Percentiles rank a stretch among this genome's conserved stretches.
These are phyloP conservation scores for Zygoascus sp. DNA, from an alignment of 1,139 yeast genomes.

Conservation along the genomic window DNA sequence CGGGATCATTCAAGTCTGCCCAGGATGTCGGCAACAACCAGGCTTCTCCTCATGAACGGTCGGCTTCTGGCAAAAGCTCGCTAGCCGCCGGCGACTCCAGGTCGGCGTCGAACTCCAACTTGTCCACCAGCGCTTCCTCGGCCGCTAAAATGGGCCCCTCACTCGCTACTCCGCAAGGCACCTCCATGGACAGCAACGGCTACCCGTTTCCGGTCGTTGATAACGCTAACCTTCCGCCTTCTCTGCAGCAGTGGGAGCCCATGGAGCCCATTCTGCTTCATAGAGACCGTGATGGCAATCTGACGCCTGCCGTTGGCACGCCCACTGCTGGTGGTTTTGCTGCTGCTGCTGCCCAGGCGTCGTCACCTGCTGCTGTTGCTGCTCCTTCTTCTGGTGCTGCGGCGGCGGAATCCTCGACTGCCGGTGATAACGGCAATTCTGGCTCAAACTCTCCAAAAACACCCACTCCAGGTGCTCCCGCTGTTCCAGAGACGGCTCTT, in stretches of 20 bases:
- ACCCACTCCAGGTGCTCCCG: not conserved
- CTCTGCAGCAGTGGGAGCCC: slow-evolving; percentile 33
- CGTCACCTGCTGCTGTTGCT: not conserved
- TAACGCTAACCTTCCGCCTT: slow-evolving; percentile 27
- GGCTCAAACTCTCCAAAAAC: slow-evolving; percentile 2
- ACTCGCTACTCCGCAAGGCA: slow-evolving; percentile 10
- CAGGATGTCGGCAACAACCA: slow-evolving; percentile 6
- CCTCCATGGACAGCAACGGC: slow-evolving; percentile 14
- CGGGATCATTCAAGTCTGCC: slow-evolving; percentile 27
- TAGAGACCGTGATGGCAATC: slow-evolving; percentile 27
- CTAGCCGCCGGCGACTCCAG: not conserved
- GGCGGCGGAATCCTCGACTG: not conserved
- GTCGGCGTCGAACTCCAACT: not conserved
- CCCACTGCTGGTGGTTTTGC: not conserved
- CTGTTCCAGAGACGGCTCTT: not conserved
- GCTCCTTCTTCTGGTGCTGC: no score
- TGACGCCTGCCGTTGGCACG: slow-evolving; percentile 17
- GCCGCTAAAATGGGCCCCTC: not conserved
- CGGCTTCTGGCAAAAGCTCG: not conserved
- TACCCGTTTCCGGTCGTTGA: slow-evolving; percentile 24
- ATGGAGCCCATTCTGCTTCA: slow-evolving; percentile 33
- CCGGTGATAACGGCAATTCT: not conserved
- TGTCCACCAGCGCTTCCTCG: not conserved
- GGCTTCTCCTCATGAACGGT: not conserved
- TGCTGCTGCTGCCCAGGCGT: not conserved